Evolutionary conservation across 441 rosid species (phyloP).

Genomic region (Brassica hybrid): DNA sequence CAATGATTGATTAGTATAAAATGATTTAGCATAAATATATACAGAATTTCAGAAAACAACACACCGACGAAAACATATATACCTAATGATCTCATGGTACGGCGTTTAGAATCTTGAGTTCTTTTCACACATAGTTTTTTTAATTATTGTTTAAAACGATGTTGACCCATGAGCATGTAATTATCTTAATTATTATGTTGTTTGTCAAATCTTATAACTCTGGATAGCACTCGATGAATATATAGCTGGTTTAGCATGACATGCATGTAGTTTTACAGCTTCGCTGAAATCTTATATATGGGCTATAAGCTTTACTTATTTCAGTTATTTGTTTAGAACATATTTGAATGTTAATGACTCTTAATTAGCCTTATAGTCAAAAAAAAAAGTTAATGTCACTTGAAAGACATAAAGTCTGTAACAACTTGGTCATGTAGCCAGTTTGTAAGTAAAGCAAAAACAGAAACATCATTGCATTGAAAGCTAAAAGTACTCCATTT

Average conservation of each 20-base stretch:
- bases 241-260: background rate
- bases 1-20: constrained; percentile 9
- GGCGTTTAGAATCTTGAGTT: constrained; percentile 28
- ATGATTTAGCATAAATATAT: background rate
- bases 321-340: background rate
- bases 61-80: background rate
- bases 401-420: background rate
- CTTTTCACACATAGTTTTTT: constrained; percentile 21
- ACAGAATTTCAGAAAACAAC: background rate
- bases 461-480: background rate
- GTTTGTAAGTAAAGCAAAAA: background rate
- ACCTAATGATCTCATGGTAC: constrained; percentile 26
- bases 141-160: background rate
- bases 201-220: background rate
- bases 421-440: background rate
- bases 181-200: constrained; percentile 4
- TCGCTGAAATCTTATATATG: background rate
- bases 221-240: background rate
- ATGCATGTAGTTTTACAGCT: constrained; percentile 4
- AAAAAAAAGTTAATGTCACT: background rate
- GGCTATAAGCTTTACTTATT: background rate
- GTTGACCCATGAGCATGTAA: constrained; percentile 5
- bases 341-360: background rate
- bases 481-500: constrained; percentile 6
- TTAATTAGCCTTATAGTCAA: too few species aligned